Base-by-base conservation (phyloP, 176 grass and related monocot genomes). In the Dendrocalamus sinicus region DNA sequence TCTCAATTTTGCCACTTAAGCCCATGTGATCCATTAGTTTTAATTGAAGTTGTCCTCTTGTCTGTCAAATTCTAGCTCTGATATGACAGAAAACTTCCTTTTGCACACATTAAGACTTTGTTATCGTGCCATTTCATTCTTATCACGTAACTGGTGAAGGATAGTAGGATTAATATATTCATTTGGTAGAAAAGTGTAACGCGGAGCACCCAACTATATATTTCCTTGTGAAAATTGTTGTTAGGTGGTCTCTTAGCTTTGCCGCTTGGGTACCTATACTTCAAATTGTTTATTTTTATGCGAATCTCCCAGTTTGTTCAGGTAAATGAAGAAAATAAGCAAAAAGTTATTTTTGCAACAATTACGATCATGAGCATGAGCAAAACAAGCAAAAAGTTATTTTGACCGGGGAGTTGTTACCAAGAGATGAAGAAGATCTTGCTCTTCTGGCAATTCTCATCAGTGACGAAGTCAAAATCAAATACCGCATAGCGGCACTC, bases 371-470 rank as follows among this genome's bases (percentile, higher is more conserved):
- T 39, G 37, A 39, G 37, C 30, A 70, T 32, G 5, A 50, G 0
- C 13, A 57, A 72, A 63, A 77, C 15, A 22, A 41, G 72, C 10
- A 44, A 44, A 67, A 55, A 84, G 37, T 46, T 59, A 68, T 45
- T 62, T 70, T n/a, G 69, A 43, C 11, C 35, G 44, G 30, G 64
- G 39, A 65, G 47, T 0, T 83, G 13, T 75, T 92, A 98, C 93
- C 93, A 98, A 63, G 95, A 84, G 63, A 98, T 91, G 87, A 98
- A 95, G 89, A 98, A 98, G 77, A 98, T 98, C 88, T 98, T 98
- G 93, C 95, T 98, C 88, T 98, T 98, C 77, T 92, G 93, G 88
- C 95, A 98, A 40, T 98, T 95, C 50, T 98, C 95, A 77, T 87
- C 88, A 39, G 89, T 95, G 87, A 98, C 93, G 13, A 95, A 98